A percentile compares a stretch with the other conserved stretches of the same genome.
These are phyloP conservation scores for Bisporella sp. DNA, from an alignment of 2,329 filamentous ascomycete genomes.

Conservation along the genomic window DNA sequence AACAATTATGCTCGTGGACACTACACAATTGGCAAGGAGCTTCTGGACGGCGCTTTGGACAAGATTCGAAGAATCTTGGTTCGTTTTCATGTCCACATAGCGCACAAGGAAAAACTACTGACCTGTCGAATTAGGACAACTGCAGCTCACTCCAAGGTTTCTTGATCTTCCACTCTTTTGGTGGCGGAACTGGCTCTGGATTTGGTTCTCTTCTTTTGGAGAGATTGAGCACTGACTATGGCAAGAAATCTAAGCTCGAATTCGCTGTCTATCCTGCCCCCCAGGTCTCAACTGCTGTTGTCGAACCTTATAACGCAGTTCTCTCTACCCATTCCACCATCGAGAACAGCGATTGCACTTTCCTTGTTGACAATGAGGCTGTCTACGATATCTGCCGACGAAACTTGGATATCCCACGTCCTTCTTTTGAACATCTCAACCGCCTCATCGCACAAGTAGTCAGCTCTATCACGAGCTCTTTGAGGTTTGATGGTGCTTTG, in stretches of 20 bases:
- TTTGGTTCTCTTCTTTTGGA: conserved; percentile 60
- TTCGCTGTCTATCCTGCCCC: conserved; percentile 61
- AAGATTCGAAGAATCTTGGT: conserved; percentile 58
- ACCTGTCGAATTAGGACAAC: conserved; percentile 41
- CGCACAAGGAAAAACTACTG: neutral
- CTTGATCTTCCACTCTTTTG: conserved; percentile 63
- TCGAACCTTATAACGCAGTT: conserved; percentile 62
- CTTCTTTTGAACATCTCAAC: conserved; percentile 58
- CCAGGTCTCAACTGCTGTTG: conserved; percentile 57
- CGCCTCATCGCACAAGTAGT: conserved; percentile 62
- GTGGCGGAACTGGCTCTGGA: conserved; percentile 60
- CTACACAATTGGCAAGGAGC: conserved; percentile 63
- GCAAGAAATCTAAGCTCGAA: conserved; percentile 63
- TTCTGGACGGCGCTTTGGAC: conserved; percentile 56
- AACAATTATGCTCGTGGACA: conserved; percentile 66
- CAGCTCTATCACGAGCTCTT: conserved; percentile 57
- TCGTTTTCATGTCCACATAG: conserved; percentile 15
- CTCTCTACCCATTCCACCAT: conserved; percentile 52
- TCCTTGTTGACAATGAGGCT: conserved; percentile 62
- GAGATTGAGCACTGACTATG: conserved; percentile 56
- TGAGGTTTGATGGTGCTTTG: conserved; percentile 59
- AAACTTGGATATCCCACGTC: conserved; percentile 57
- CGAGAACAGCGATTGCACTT: conserved; percentile 61
- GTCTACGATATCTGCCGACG: conserved; percentile 62
- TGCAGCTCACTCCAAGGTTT: conserved; percentile 61